phyloP scores from a whole-genome alignment of 164 flowering plant genomes.

The Magnolia kwangsiensis region DNA sequence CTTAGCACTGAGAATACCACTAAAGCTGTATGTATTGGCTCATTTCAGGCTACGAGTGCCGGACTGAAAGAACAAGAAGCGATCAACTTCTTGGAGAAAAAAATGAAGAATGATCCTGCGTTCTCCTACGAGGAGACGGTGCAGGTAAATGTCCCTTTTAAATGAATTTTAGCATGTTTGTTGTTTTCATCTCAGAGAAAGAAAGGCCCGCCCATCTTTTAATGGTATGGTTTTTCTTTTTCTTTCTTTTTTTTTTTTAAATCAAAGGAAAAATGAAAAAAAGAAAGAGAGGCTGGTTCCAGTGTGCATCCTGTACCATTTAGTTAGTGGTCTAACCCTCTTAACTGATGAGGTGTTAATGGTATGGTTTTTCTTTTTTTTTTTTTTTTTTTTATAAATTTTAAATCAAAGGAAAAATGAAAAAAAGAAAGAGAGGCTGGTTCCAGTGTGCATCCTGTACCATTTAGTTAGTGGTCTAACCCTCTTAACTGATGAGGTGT shows the following conservation, averaged over 20 bases:
- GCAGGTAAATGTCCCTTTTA: conserved; percentile 48
- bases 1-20: too few relatives aligned
- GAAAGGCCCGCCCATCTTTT: too few relatives aligned
- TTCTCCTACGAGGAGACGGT: conserved; percentile 93
- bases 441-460: background rate
- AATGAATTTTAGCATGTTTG: background rate
- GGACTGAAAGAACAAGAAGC: conserved; percentile 96
- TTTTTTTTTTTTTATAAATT: too few relatives aligned
- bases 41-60: conserved; percentile 84
- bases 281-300: background rate
- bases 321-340: too few relatives aligned
- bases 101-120: conserved; percentile 90
- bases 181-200: background rate
- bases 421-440: background rate
- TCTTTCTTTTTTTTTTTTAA: too few relatives aligned
- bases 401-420: too few relatives aligned
- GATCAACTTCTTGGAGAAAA: conserved; percentile 89
- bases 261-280: too few relatives aligned
- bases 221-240: too few relatives aligned
- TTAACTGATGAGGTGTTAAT: too few relatives aligned
- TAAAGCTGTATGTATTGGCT: background rate
- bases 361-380: too few relatives aligned
- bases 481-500: too few relatives aligned
- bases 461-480: background rate
- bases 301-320: background rate